Base-by-base conservation (phyloP, 495 filamentous ascomycete species). In the Penicillium bialowiezense region DNA sequence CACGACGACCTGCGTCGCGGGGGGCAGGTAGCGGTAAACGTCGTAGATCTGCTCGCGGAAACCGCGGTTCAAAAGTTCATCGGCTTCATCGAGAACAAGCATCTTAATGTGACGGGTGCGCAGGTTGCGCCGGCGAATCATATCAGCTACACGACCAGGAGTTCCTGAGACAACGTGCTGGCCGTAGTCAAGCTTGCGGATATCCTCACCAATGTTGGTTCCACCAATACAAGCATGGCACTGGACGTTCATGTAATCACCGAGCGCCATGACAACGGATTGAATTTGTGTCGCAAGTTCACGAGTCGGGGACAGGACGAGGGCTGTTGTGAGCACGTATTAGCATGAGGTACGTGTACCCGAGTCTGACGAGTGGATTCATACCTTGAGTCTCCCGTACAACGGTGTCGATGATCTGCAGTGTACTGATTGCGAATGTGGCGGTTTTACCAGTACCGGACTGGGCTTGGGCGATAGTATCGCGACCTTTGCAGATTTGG, bases 31-130 rank as follows among this genome's bases (percentile, higher is more conserved):
- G 54, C 91, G 91, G 77, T 95, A 99, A 39, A 99, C 90, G 61
- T 99, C 93, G 76, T 99, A 97, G 70, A 99, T 99, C 71, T 99
- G 93, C 75, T 99, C 93, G 48, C 89, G 84, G 80, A 99, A 99
- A 59, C 93, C 93, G 38, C 90, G 88, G 71, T 97, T 89, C 29
- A 91, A 71, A 54, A 88, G 72, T 64, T 99, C 93, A 60, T 99
- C 93, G 41, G 93, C 93, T 69, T 99, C 93, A 63, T 99, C 93
- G 41, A 99, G 85, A 34, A 99, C 91, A 28, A 99, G 82, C 89
- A 99, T 97, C 81, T 99, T 99, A 76, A 99, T 97, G 69, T 88
- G 77, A 29, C 89, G 87, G 17, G 93, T 97, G 66, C 89, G 88
- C 45, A 99, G 78, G 69, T 95, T 87, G 41, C 93, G 90, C 48